Conservation (phyloP, 2,329 filamentous ascomycete genomes). For the Aureobasidium sp. region DNA sequence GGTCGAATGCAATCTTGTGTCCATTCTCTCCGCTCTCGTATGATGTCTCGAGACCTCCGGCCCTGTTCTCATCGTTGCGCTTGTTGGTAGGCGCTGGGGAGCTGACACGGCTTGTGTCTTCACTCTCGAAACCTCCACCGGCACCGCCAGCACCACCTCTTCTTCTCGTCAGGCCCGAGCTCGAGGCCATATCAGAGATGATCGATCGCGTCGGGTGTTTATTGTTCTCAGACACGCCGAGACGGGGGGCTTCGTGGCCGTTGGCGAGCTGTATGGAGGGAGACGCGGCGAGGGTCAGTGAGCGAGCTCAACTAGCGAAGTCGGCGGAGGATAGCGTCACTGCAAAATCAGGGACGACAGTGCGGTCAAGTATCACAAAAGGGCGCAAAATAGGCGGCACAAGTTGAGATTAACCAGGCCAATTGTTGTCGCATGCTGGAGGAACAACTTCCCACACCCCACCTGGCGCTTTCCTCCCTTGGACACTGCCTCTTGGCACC, state of each 20-base stretch:
- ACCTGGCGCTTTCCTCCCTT: conserved; percentile 2
- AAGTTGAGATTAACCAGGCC: not conserved
- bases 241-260: conserved; percentile 8
- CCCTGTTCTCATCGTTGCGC: conserved; percentile 18
- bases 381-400: not conserved
- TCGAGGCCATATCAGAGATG: conserved; percentile 49
- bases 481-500: not conserved
- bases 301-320: not conserved
- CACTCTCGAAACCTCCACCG: conserved; percentile 49
- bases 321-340: not conserved
- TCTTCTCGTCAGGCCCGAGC: conserved; percentile 65
- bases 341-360: not conserved
- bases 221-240: not conserved
- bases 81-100: conserved; percentile 58
- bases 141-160: conserved; percentile 53
- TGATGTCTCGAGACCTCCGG: conserved; percentile 61
- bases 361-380: not conserved
- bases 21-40: conserved; percentile 90
- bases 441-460: not conserved
- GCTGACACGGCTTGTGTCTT: conserved; percentile 58
- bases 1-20: conserved; percentile 97
- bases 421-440: conserved; percentile 14
- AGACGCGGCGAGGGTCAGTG: not conserved
- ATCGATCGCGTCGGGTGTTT: conserved; percentile 5
- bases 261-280: conserved; percentile 10